Evolutionary conservation across 371 early-diverging fungal genomes (phyloP), one percentile per base, ranked within the genome.

Genomic region (Mycotypha africana): DNA sequence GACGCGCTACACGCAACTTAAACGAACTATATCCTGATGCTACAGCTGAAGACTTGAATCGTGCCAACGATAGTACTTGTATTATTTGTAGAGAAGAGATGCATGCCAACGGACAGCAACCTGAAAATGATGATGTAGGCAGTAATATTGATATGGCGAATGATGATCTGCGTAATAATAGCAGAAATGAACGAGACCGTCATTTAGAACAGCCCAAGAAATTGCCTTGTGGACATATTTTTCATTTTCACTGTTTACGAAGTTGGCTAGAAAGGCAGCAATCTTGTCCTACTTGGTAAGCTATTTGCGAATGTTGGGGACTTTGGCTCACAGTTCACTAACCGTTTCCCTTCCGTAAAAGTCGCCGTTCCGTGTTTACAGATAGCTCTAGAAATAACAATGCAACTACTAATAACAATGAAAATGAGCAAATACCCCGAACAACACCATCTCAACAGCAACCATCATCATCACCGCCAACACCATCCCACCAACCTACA

Each of bases 211-310:
- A 82, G 2, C 93, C 97, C 4, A 99, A 98, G 65, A 92, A 89
- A 42, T 75, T 99, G 15, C 89, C 89, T 7, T 99, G 99, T 66
- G 93, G 95, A 0, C 99, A 99, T 58, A 82, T 95, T 10, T 98
- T 99, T 65, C 99, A 99, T 67, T 88, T 96, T 46, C 87, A 84
- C 39, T 99, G 99, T 65, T 72, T 99, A 45, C 76, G 94, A 42
- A 92, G 91, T 62, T 99, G 99, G 99, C 78, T 98, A 25, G 99
- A 99, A 64, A 66, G 98, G 50, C 99, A 99, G 66, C 98, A 96
- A 56, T 89, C 86, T 42, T 99, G 99, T 58, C 99, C 99, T 1
- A 97, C 99, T 3, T 99, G 99, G 40, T 22, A 37, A 15, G 30
- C 23, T 6, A 7, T 12, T 20, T 36, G n/a, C n/a, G n/a, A n/a